Evolutionary conservation across 805 yeast genomes (phyloP).

Genomic region (Teunomyces kruisii): DNA sequence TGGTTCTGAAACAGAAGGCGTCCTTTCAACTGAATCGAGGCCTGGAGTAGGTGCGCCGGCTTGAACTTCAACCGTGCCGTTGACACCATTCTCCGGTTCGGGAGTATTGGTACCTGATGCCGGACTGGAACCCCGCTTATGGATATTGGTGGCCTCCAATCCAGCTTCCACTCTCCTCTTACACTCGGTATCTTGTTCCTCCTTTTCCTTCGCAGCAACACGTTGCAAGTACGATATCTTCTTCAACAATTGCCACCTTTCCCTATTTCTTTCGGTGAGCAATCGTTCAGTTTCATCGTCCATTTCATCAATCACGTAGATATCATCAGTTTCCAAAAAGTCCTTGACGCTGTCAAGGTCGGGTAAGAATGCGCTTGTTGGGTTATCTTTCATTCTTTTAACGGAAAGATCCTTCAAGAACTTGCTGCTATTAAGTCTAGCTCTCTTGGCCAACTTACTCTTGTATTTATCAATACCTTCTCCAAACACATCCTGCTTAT

Average conservation of each 20-base stretch:
- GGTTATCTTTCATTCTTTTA: slow-evolving; percentile 39
- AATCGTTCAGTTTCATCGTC: slow-evolving; percentile 39
- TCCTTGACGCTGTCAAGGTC: slow-evolving; percentile 54
- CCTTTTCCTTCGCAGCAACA: slow-evolving; percentile 52
- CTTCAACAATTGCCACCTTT: slow-evolving; percentile 71
- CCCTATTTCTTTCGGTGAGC: slow-evolving; percentile 45
- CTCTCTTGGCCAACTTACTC: slow-evolving; percentile 43
- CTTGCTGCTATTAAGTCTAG: slow-evolving; percentile 53
- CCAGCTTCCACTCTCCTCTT: slow-evolving; percentile 38
- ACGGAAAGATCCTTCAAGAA: slow-evolving; percentile 59
- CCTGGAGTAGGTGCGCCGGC: neutral
- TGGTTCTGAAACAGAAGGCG: slow-evolving; percentile 12
- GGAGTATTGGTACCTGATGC: slow-evolving; percentile 2
- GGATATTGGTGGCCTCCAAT: slow-evolving; percentile 11
- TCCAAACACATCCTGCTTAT: slow-evolving; percentile 74
- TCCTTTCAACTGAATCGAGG: slow-evolving; percentile 5
- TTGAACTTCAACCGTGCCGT: slow-evolving; percentile 3
- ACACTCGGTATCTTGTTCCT: slow-evolving; percentile 36
- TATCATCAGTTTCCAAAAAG: slow-evolving; percentile 51
- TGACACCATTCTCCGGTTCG: slow-evolving; percentile 6
- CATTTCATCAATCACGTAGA: slow-evolving; percentile 32
- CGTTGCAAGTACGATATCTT: slow-evolving; percentile 70
- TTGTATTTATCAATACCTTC: slow-evolving; percentile 67
- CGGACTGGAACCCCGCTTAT: neutral
- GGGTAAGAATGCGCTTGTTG: slow-evolving; percentile 48